Evolutionary conservation across 1,284 basidiomycete genomes (phyloP), one percentile per base, ranked within the genome.

Genomic region (Cystobasidium pallidum): DNA sequence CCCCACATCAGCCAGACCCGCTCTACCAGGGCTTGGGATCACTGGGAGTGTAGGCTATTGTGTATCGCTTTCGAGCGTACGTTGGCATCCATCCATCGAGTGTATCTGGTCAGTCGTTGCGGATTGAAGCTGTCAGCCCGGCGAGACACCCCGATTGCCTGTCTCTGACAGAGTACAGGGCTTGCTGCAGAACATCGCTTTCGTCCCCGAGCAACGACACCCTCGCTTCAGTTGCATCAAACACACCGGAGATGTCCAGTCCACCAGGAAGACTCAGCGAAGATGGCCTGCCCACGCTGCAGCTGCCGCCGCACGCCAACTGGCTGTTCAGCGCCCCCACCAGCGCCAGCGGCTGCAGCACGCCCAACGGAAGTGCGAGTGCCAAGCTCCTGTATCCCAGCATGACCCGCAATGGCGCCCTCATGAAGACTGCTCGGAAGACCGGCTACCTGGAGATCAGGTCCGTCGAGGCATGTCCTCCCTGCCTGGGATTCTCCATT

Each of bases 371-470:
- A 51, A 51, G 49, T 51, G 49, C 49, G 11, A 51, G 26, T 32
- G 62, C 62, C 13, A 49, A 49, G 30, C 24, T 30, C 21, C 32
- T 26, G 21, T 64, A 41, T 64, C 62, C 62, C 17, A 64, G 39
- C 47, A 8, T 51, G 15, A 21, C 43, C 8, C 62, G 58, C 34
- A 71, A 43, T 32, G 49, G 59, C 13, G 47, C 43, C 19, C 39
- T 49, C 32, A 49, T 71, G 45, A 71, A 64, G 52, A 51, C 32
- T 54, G 59, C 51, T 17, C 45, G 68, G 21, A 39, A 51, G 39
- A 30, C 47, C 32, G 68, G 68, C 59, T 71, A 71, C 47, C 68
- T 71, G 36, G 68, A 71, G 39, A 71, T 71, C 34, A 71, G 68
- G 68, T 68, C 17, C 19, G 36, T 39, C 7, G 36, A 6, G 4